Percentiles rank a stretch among this genome's conserved stretches.
phyloP scores from a whole-genome alignment of 768 basidiomycete species.

The Lactarius pseudohatsudake region DNA sequence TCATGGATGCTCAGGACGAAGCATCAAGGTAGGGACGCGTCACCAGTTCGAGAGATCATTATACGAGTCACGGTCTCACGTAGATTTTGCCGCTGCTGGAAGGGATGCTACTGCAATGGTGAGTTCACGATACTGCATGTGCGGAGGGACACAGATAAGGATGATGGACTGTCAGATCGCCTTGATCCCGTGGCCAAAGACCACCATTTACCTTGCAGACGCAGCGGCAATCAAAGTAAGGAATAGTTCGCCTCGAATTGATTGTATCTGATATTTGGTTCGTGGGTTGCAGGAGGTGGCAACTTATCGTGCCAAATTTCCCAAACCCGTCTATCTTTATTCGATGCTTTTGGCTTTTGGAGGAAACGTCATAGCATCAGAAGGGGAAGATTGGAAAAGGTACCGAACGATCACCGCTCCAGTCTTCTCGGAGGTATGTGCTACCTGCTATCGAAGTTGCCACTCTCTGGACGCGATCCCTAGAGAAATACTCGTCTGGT shows the following conservation, averaged over 20 bases:
- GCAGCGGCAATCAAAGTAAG: slow-evolving; percentile 23
- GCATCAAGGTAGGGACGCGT: slow-evolving; percentile 6
- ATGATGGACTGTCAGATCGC: slow-evolving; percentile 1
- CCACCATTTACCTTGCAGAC: slow-evolving; percentile 20
- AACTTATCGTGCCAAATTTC: slow-evolving; percentile 50
- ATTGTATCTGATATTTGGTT: neutral
- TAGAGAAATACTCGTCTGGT: slow-evolving; percentile 42
- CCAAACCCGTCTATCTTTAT: slow-evolving; percentile 55
- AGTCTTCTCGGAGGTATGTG: slow-evolving; percentile 59
- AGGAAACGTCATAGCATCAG: slow-evolving; percentile 61
- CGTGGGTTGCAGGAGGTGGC: slow-evolving; percentile 48
- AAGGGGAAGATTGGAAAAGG: slow-evolving; percentile 64
- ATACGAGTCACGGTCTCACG: neutral
- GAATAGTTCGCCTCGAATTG: neutral
- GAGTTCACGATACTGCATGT: no score
- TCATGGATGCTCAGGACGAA: slow-evolving; percentile 1
- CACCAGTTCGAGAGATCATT: neutral
- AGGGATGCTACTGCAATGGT: slow-evolving; percentile 13
- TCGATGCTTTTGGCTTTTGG: slow-evolving; percentile 51
- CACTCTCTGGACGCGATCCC: neutral
- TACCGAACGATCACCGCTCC: slow-evolving; percentile 62
- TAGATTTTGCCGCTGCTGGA: slow-evolving; percentile 20
- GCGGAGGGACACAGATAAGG: no score
- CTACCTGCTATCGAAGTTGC: neutral
- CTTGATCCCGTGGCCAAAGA: slow-evolving; percentile 9